These are phyloP conservation scores for Conticribra weissflogii DNA, from an alignment of 108 stramenopile species.

Conservation along the genomic window DNA sequence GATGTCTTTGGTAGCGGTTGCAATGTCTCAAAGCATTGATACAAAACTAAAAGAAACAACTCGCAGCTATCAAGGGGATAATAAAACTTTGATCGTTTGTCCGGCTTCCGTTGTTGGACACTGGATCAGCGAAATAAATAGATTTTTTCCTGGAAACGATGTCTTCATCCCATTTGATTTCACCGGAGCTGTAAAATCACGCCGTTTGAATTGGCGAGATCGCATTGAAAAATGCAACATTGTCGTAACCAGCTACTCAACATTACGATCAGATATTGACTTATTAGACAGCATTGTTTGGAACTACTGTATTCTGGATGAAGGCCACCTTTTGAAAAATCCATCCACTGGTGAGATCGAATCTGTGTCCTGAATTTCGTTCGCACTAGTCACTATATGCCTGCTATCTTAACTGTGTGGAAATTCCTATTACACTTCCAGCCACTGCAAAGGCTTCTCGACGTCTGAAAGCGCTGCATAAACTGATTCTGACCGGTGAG, in stretches of 20 bases:
- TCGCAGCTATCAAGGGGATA: constrained; percentile 3
- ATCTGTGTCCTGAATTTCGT: background rate
- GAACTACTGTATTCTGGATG: constrained; percentile 90
- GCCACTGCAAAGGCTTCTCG: constrained; percentile 86
- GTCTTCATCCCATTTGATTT: constrained; percentile 61
- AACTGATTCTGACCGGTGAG: constrained; percentile 82
- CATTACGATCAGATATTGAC: constrained; percentile 69
- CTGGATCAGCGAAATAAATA: constrained; percentile 79
- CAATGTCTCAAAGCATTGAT: constrained; percentile 56
- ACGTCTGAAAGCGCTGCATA: constrained; percentile 65
- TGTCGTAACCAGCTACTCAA: constrained; percentile 86
- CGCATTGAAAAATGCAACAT: constrained; percentile 61
- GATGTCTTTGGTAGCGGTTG: constrained; percentile 71
- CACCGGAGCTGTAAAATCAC: constrained; percentile 44
- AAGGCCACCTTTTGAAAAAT: constrained; percentile 94
- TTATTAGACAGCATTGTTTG: constrained; percentile 59
- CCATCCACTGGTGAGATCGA: constrained; percentile 71
- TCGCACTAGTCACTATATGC: background rate
- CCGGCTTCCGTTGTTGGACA: constrained; percentile 87
- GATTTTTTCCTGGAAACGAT: constrained; percentile 59
- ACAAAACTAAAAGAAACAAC: background rate
- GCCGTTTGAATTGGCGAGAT: constrained; percentile 26
- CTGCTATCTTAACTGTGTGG: background rate
- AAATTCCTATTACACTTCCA: too few relatives aligned
- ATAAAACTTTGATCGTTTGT: constrained; percentile 73